Percentiles rank a stretch among this genome's conserved stretches.
phyloP scores from a whole-genome alignment of 2,329 filamentous ascomycete species.

The Cladorrhinum sp. region DNA sequence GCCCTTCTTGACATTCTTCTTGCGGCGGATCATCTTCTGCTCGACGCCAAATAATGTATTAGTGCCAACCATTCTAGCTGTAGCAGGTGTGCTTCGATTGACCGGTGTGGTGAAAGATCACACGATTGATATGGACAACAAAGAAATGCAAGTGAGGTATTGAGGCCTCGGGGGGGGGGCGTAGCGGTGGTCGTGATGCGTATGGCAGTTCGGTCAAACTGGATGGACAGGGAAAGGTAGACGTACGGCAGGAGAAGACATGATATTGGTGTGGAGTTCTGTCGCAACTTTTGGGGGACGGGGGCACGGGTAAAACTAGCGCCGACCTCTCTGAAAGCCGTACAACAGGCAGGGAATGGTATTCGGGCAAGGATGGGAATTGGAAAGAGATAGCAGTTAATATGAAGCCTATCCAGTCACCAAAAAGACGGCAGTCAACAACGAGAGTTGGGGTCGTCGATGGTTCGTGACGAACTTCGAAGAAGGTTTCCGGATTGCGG shows the following conservation, averaged over 20 bases:
- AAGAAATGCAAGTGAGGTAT: background rate
- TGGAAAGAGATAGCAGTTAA: slow-evolving; percentile 18
- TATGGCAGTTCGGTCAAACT: slow-evolving; percentile 11
- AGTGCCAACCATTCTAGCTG: slow-evolving; percentile 24
- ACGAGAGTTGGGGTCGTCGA: slow-evolving; percentile 15
- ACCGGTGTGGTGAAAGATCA: slow-evolving; percentile 2
- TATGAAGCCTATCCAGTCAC: slow-evolving; percentile 23
- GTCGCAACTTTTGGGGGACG: slow-evolving; percentile 19
- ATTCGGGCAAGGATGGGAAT: background rate
- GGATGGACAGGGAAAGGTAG: slow-evolving; percentile 19
- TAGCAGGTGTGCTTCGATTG: slow-evolving; percentile 11
- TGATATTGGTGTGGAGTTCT: slow-evolving; percentile 23
- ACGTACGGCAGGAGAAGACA: slow-evolving; percentile 37
- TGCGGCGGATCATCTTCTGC: slow-evolving; percentile 94
- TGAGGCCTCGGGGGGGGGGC: background rate
- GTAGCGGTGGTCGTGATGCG: slow-evolving; percentile 7
- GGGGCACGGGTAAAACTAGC: slow-evolving; percentile 24
- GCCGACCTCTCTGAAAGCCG: slow-evolving; percentile 17
- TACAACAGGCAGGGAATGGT: slow-evolving; percentile 12
- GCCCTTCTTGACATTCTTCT: slow-evolving; percentile 99
- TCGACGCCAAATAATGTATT: slow-evolving; percentile 26
- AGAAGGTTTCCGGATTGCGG: slow-evolving; percentile 22
- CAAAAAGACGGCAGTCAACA: slow-evolving; percentile 19
- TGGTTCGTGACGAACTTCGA: background rate
- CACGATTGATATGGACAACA: background rate